phyloP scores from a whole-genome alignment of 1,139 yeast species.

The Ogataea hybrid region DNA sequence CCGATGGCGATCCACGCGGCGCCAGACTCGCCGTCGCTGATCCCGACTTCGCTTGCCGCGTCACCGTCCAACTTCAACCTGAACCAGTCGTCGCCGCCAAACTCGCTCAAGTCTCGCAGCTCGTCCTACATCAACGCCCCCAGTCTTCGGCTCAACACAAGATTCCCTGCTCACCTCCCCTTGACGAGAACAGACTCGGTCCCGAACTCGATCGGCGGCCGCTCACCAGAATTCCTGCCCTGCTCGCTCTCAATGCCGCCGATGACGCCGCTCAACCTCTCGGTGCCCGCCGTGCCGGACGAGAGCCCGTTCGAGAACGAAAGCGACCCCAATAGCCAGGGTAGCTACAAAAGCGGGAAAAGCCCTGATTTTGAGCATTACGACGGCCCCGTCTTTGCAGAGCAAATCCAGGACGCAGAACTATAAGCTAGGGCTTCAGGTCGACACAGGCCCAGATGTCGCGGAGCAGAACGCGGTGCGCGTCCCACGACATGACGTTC shows the following conservation, averaged over 20 bases:
- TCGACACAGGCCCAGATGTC: conserved; percentile 22
- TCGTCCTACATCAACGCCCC: conserved; percentile 20
- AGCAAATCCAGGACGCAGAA: conserved; percentile 21
- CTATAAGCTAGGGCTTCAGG: conserved; percentile 15
- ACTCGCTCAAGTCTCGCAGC: conserved; percentile 23
- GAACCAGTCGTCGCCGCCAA: conserved; percentile 52
- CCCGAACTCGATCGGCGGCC: conserved; percentile 28
- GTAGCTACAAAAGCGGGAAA: conserved; percentile 4
- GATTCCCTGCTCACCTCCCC: conserved; percentile 7
- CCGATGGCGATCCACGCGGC: conserved; percentile 13
- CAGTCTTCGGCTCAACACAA: neutral
- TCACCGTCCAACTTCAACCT: conserved; percentile 58
- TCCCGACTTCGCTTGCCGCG: conserved; percentile 52
- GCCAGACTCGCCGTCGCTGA: conserved; percentile 54
- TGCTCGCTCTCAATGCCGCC: conserved; percentile 33
- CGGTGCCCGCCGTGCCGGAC: conserved; percentile 22
- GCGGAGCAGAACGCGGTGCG: conserved; percentile 16
- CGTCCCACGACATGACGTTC: conserved; percentile 17
- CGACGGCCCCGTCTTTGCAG: conserved; percentile 26
- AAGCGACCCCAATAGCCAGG: conserved; percentile 10
- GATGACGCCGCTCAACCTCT: conserved; percentile 33
- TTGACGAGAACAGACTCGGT: conserved; percentile 23
- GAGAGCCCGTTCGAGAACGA: conserved; percentile 16
- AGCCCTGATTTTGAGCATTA: conserved; percentile 1
- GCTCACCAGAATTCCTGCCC: conserved; percentile 33